Evolutionary conservation across 2,329 filamentous ascomycete genomes (phyloP), one percentile per base, ranked within the genome.

Genomic region (Epichloe glyceriae): DNA sequence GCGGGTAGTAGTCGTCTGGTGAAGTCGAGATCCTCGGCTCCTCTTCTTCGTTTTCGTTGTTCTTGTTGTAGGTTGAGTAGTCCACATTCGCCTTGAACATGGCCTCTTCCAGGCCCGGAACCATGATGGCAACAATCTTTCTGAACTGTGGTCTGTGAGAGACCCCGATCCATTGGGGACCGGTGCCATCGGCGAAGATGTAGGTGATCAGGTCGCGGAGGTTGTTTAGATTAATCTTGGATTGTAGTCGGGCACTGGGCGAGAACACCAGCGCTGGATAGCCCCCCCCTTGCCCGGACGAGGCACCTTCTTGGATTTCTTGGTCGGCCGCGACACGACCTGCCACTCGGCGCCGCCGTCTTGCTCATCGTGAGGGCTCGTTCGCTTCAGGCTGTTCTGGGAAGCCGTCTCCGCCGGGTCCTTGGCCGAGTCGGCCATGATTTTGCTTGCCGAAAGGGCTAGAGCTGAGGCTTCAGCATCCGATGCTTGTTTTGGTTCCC

Each of bases 121-220:
- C 82, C 86, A 96, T 91, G 57, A 98, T 71, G 40, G 87, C 79
- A 33, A 97, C 90, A 33, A 94, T 85, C 68, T 93, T 94, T 55
- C 80, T 72, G 58, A 86, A 81, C 52, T 81, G 73, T 5, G 78
- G 75, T 44, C 82, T 74, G 59, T 85, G 76, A 53, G 72, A 72
- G 46, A 85, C 74, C 43, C 76, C 73, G 43, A 85, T 73, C 79
- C 82, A 86, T 58, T 82, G 78, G 14, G 82, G 82, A 2, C 78
- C 74, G 2, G 74, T 61, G 12, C 81, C 82, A 61, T 86, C 81
- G 54, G 82, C 79, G 52, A 84, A 78, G 52, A 86, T 74, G 64
- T 85, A 86, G 11, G 83, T 70, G 26, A 83, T 72, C 42, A 86
- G 68, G 54, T 77, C 78, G 59, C 83, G 80, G 49, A 86, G 64